Base-by-base conservation (phyloP, 805 yeast genomes). In the Groenewaldozyma salmanticensis region DNA sequence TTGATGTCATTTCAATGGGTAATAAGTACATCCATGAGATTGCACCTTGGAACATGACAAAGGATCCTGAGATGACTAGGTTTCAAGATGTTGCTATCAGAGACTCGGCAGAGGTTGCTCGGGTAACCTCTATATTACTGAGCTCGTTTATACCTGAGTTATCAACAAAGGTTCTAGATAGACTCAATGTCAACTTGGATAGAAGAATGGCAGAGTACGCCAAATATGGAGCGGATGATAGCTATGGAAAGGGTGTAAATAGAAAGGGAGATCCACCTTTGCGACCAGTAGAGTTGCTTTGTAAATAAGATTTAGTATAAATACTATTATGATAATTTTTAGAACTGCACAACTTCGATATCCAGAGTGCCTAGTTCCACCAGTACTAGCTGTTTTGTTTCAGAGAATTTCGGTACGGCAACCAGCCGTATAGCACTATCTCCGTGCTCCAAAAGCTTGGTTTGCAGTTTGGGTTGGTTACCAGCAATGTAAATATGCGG, bases 401-500 rank as follows among this genome's bases (percentile, higher is more conserved):
- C 64, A 35, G 68, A 60, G 54, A 88, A 92, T 33, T 67, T 67
- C 0, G 98, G 96, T 4, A 92, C 67, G 1, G 79, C 63, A 13
- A 92, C 65, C 18, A 84, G 46, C 37, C 77, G 64, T 6, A 80
- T 75, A 7, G 56, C 62, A 27, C 54, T 52, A 27, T 63, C 62
- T 5, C 61, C 57, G 3, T 57, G 63, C 21, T 60, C 54, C 15
- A 73, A 49, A 2, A 59, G 39, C 21, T 70, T 65, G 1, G 77
- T 58, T 13, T 27, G 45, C 57, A 69, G 86, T 24, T 59, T 55
- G 0, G 79, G 74, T 58, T 86, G 95, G 55, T 88, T 90, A 0
- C 96, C 97, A 3, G 75, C 85, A 51, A 85, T 76, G 54, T 82
- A 86, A 2, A 88, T 80, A 56, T 86, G 88, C 1, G 97, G 97